phyloP scores from a whole-genome alignment of 495 filamentous ascomycete genomes.

The Chaetomium tenue region DNA sequence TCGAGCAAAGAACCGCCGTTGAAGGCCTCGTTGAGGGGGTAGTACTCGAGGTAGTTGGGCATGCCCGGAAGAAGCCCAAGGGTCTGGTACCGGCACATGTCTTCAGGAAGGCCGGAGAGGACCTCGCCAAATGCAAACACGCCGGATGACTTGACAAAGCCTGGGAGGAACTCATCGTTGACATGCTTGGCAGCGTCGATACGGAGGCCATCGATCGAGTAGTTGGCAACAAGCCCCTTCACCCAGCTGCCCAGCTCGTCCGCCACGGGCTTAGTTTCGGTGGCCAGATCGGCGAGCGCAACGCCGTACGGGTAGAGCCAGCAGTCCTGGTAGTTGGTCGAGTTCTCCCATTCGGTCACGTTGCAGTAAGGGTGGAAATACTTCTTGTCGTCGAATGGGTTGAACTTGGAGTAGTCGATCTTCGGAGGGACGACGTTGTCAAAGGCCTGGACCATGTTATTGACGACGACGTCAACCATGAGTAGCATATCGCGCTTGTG shows the following conservation, averaged over 20 bases:
- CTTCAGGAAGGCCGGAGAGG: slow-evolving; percentile 25
- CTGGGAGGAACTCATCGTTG: slow-evolving; percentile 64
- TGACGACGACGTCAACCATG: slow-evolving; percentile 79
- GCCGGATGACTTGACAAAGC: slow-evolving; percentile 62
- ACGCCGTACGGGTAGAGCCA: slow-evolving; percentile 61
- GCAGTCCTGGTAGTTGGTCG: slow-evolving; percentile 50
- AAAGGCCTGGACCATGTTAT: slow-evolving; percentile 65
- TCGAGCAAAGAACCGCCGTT: slow-evolving; percentile 30
- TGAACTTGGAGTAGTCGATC: slow-evolving; percentile 63
- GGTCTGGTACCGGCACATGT: slow-evolving; percentile 37
- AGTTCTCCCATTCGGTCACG: slow-evolving; percentile 61
- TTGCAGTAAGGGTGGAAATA: slow-evolving; percentile 70
- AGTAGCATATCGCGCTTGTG: slow-evolving; percentile 67
- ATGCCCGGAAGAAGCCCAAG: slow-evolving; percentile 59
- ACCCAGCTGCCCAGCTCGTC: slow-evolving; percentile 64
- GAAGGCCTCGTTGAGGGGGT: slow-evolving; percentile 50
- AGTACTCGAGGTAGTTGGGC: slow-evolving; percentile 68
- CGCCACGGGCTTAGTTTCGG: slow-evolving; percentile 54
- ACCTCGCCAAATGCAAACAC: slow-evolving; percentile 73
- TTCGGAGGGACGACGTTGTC: slow-evolving; percentile 46
- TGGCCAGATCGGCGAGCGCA: slow-evolving; percentile 68
- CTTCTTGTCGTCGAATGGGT: slow-evolving; percentile 62
- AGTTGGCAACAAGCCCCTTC: slow-evolving; percentile 60
- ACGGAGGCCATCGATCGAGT: slow-evolving; percentile 76
- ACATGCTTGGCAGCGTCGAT: slow-evolving; percentile 75